These are phyloP conservation scores for Neoboletus magnificus DNA, from an alignment of 768 basidiomycete species.

Conservation along the genomic window DNA sequence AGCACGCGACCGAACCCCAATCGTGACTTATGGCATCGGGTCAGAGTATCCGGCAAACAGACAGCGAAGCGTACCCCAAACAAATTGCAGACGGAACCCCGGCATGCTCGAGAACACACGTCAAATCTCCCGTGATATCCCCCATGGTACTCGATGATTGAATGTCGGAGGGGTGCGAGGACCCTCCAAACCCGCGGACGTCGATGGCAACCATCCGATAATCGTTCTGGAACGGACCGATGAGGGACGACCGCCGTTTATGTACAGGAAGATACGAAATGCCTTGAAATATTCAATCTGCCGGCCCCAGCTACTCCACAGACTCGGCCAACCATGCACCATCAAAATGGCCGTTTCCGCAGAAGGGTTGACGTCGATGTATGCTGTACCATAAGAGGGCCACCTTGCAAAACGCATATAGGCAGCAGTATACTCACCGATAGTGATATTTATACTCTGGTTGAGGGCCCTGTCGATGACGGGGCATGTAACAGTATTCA, in stretches of 20 bases:
- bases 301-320: constrained; percentile 73
- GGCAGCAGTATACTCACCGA: constrained; percentile 38
- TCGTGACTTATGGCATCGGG: constrained; percentile 50
- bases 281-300: constrained; percentile 70
- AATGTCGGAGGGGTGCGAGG: constrained; percentile 61
- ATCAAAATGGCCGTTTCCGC: constrained; percentile 55
- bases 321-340: constrained; percentile 77
- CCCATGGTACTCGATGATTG: constrained; percentile 54
- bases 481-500: constrained; percentile 37
- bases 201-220: constrained; percentile 63
- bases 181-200: constrained; percentile 68
- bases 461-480: constrained; percentile 39
- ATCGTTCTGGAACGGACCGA: constrained; percentile 40
- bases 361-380: constrained; percentile 58
- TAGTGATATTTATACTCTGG: constrained; percentile 36
- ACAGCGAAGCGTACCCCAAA: constrained; percentile 48
- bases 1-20: constrained; percentile 69
- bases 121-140: constrained; percentile 61
- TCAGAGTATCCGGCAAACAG: background rate
- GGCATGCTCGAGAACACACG: constrained; percentile 57
- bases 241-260: background rate
- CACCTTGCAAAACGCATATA: too few species aligned
- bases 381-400: constrained; percentile 40
- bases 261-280: background rate
- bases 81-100: constrained; percentile 49